Base-by-base conservation (phyloP, 2,329 filamentous ascomycete species). In the Trichophyton verrucosum region DNA sequence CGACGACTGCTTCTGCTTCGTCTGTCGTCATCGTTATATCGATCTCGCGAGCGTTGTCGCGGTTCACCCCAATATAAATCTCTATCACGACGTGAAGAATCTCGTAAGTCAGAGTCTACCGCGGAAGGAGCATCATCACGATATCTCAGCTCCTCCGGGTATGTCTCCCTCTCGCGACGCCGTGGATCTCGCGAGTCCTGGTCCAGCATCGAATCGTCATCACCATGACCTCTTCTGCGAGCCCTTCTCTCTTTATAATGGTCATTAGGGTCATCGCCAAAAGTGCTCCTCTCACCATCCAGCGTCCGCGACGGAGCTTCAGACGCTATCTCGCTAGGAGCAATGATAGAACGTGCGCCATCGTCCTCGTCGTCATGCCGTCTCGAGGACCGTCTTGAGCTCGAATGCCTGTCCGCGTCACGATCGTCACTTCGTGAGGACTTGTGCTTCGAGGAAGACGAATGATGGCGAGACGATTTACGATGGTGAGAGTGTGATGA, bases 361-460 rank as follows among this genome's bases (percentile, higher is more conserved):
- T 30, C 56, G n/a, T 24, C 38, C 2, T 36, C 30, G 22, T 42
- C 38, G 4, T 58, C 33, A 24, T 42, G 68, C 66, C 8, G 67
- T 65, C 49, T 67, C 59, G 60, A 71, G 70, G 60, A 66, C 61
- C 20, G 68, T 65, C 64, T 72, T 7, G 51, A 55, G 27, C 51
- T 62, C 64, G 74, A 72, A 59, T 69, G 71, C 65, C 74, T 66
- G 61, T 71, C 73, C 60, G 73, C 72, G 61, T 74, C 74, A 73
- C 75, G 75, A 71, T 77, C 75, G 72, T 77, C 75, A 75, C 73
- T 72, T 71, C 74, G 73, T 71, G 75, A 68, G 61, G 74, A 71
- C 67, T 73, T 76, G 65, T 70, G 72, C 63, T 70, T 71, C 53
- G 70, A 68, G 60, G 69, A 68, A 20, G 71, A 73, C 15, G 51